A percentile compares a stretch with the other conserved stretches of the same genome.
These are phyloP conservation scores for Leccinellum albellum DNA, from an alignment of 768 basidiomycete species.

Conservation along the genomic window DNA sequence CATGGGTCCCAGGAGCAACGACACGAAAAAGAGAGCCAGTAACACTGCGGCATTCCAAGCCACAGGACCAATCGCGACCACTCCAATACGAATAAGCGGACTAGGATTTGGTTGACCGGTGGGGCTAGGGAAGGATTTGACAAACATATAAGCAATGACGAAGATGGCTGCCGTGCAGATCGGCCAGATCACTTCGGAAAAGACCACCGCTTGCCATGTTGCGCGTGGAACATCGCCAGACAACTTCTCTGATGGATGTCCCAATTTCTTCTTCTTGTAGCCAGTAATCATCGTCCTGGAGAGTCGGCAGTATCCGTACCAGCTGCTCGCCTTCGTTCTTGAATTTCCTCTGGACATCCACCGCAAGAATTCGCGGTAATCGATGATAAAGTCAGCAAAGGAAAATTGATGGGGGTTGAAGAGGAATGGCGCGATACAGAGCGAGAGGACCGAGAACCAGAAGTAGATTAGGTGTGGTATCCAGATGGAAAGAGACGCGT, in stretches of 20 bases:
- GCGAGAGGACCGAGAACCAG: slow-evolving; percentile 94
- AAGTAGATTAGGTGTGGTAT: slow-evolving; percentile 96
- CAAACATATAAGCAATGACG: slow-evolving; percentile 84
- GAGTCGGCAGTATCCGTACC: slow-evolving; percentile 99
- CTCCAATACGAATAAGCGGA: slow-evolving; percentile 81
- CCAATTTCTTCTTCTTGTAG: slow-evolving; percentile 98
- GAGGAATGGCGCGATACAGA: slow-evolving; percentile 95
- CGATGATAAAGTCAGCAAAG: slow-evolving; percentile 94
- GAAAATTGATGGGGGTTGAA: slow-evolving; percentile 99
- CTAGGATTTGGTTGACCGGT: slow-evolving; percentile 68
- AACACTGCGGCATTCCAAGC: slow-evolving; percentile 93
- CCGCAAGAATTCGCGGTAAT: slow-evolving; percentile 95
- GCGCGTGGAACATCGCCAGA: slow-evolving; percentile 94
- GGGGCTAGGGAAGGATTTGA: slow-evolving; percentile 79
- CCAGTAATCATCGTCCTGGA: slow-evolving; percentile 97
- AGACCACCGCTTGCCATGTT: slow-evolving; percentile 76
- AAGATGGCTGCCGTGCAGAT: slow-evolving; percentile 74
- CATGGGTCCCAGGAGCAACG: slow-evolving; percentile 91
- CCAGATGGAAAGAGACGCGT: slow-evolving; percentile 89
- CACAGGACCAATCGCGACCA: slow-evolving; percentile 89
- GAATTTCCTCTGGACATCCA: slow-evolving; percentile 99
- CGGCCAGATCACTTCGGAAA: slow-evolving; percentile 81
- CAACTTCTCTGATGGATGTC: slow-evolving; percentile 95
- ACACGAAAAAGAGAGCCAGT: slow-evolving; percentile 80
- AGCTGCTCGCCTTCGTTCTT: slow-evolving; percentile 91